Evolutionary conservation across 1,139 yeast species (phyloP), one percentile per base, ranked within the genome.

Genomic region (Saccharomycopsis crataegensis): DNA sequence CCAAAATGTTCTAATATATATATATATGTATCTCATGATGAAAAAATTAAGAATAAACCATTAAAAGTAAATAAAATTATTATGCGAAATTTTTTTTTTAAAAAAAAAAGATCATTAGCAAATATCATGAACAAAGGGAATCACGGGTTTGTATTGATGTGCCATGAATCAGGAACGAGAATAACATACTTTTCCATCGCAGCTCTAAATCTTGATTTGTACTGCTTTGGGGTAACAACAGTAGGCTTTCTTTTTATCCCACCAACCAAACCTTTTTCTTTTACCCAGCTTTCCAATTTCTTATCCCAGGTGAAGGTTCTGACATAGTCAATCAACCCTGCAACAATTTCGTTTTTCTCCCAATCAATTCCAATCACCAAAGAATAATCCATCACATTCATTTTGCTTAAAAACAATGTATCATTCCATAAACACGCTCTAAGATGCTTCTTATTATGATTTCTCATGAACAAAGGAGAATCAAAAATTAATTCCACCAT

Each of bases 331-430:
- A 93, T 93, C 46, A 93, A 91, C 6, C 99, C 99, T 37, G 90
- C 96, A 44, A 90, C 88, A 43, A 91, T 73, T 54, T 83, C 80
- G 57, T 78, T 77, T 59, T 76, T 77, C 40, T 80, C 82, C 50
- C 81, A 80, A 62, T 87, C 93, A 49, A 93, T 86, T 0, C 98
- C 99, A 58, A 93, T 84, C n/a, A 93, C 96, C 60, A 93, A 73
- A 1, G 98, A 91, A 64, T 94, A 93, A 68, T 94, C 99, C 99
- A 93, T 94, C 8, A 93, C 98, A 64, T 93, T 96, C 96, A 93
- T 90, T 60, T 94, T 94, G 11, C 96, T 91, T 51, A 93, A 72
- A 66, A 94, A 93, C 38, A 93, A 73, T 0, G 98, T 93, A 63
- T 93, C 99, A 65, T 93, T 93, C 82, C 95, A 91, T 38, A 93